Base-by-base conservation (phyloP, 176 grass and related monocot genomes). In the Triticum timopheevii region DNA sequence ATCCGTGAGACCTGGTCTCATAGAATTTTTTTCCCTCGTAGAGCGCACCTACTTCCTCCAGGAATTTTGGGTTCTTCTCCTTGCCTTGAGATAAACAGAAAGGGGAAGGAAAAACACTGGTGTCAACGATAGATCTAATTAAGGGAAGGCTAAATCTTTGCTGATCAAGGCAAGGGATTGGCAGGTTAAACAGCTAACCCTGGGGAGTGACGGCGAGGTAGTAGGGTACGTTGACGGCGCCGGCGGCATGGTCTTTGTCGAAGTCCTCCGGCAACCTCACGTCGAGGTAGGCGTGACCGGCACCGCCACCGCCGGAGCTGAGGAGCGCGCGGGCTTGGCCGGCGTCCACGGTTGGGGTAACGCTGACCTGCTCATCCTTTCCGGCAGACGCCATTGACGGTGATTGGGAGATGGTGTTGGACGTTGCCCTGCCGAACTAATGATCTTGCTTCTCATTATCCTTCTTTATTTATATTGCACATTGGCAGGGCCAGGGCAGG, bases 211-310 rank as follows among this genome's bases (percentile, higher is more conserved):
- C 81, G 1, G 65, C 36, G 22, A 80, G 66, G 56, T 89, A 89
- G 81, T 84, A 89, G 65, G 87, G 66, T 10, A 89, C 56, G 34
- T 89, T 89, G 54, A n/a, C 54, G 36, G 87, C 81, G 36, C 87
- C 81, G 4, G 66, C 65, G 6, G 87, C 87, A 1, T 89, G 87
- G 2, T 23, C 81, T 8, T 65, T 65, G 56, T 84, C 66, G 10
- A 89, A 89, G 67, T 89, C 87, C 81, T 65, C 82, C 30, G 2
- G 66, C 66, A 89, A 47, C 87, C 81, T 89, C 31, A 84, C 82
- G 7, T 89, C 82, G 1, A 89, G 47, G 6, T 84, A 89, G 11
- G 11, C 22, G 24, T 80, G 66, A 30, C 81, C 61, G 61, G n/a
- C 81, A 19, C 76, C 5, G 13, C 63, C 81, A 9, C 76, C 6